Conservation (phyloP, 1,284 basidiomycete genomes). For the Kwoniella shivajii region DNA sequence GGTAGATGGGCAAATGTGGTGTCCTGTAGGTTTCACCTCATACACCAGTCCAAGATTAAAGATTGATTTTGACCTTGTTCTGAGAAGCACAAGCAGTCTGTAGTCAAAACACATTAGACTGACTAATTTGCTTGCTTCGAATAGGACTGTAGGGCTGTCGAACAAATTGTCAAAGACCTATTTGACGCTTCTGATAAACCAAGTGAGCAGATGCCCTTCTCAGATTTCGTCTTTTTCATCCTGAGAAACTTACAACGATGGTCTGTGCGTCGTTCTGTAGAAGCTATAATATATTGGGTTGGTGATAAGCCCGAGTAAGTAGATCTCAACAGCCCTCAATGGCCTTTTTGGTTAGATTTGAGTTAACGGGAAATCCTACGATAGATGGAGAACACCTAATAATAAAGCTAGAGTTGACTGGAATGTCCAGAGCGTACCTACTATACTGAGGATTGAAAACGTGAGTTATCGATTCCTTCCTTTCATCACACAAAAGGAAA, state of each 20-base stretch:
- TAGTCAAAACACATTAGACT: neutral
- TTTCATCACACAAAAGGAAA: neutral
- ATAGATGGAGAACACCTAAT: constrained; percentile 42
- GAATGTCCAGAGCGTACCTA: constrained; percentile 68
- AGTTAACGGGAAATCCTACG: neutral
- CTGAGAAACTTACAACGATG: neutral
- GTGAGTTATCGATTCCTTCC: constrained; percentile 57
- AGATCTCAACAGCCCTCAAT: neutral
- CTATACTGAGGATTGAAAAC: constrained; percentile 68
- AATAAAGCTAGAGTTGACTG: constrained; percentile 69
- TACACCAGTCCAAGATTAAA: neutral
- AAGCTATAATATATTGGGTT: constrained; percentile 70
- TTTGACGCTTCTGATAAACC: constrained; percentile 63
- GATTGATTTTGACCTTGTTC: too few species aligned
- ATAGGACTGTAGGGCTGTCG: constrained; percentile 74
- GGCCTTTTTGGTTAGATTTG: neutral
- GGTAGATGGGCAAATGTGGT: constrained; percentile 55
- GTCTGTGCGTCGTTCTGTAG: constrained; percentile 17
- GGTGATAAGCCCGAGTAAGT: constrained; percentile 69
- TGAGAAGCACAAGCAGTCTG: neutral
- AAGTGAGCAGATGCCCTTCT: constrained; percentile 48
- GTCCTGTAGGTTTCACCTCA: constrained; percentile 45
- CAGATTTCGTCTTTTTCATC: neutral
- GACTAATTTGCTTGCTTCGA: neutral
- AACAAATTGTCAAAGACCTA: constrained; percentile 61